Evolutionary conservation across 495 filamentous ascomycete species (phyloP).

Genomic region (Parachaetomium inaequale): DNA sequence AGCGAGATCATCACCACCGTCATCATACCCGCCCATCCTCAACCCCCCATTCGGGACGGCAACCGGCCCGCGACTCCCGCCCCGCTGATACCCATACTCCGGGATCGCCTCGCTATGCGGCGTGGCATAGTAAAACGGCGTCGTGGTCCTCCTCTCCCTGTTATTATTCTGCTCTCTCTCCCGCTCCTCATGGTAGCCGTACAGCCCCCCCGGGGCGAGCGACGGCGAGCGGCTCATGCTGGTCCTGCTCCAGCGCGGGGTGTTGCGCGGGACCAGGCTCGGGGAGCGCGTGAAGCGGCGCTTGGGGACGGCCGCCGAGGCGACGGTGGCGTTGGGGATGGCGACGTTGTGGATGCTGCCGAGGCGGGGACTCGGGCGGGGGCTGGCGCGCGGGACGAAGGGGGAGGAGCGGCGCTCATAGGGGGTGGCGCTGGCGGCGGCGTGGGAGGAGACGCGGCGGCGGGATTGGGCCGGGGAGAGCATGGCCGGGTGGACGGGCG

Average conservation of each 20-base stretch:
- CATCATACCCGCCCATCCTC: conserved; percentile 20
- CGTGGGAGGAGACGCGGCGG: conserved; percentile 38
- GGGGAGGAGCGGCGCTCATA: conserved; percentile 41
- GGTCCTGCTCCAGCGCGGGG: conserved; percentile 45
- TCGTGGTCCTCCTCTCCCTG: conserved; percentile 35
- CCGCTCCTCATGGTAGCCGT: conserved; percentile 19
- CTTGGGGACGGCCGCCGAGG: conserved; percentile 29
- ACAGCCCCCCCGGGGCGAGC: conserved; percentile 20
- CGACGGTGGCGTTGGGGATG: conserved; percentile 7
- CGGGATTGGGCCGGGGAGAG: conserved; percentile 36
- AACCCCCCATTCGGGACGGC: background rate
- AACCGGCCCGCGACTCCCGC: conserved; percentile 19
- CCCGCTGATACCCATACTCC: conserved; percentile 22
- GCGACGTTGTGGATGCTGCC: conserved; percentile 7
- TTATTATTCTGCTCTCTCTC: conserved; percentile 14
- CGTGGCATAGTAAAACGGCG: conserved; percentile 52
- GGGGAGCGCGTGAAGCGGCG: conserved; percentile 43
- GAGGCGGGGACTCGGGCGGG: conserved; percentile 18
- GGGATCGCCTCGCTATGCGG: conserved; percentile 47
- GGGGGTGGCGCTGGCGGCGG: conserved; percentile 7
- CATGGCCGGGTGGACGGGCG: conserved; percentile 28
- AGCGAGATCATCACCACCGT: conserved; percentile 23
- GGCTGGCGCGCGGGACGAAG: conserved; percentile 30
- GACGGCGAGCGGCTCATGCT: conserved; percentile 37
- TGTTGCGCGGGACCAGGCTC: conserved; percentile 41